phyloP scores from a whole-genome alignment of 371 early-diverging fungal species.

The Rhizopus stolonifer region DNA sequence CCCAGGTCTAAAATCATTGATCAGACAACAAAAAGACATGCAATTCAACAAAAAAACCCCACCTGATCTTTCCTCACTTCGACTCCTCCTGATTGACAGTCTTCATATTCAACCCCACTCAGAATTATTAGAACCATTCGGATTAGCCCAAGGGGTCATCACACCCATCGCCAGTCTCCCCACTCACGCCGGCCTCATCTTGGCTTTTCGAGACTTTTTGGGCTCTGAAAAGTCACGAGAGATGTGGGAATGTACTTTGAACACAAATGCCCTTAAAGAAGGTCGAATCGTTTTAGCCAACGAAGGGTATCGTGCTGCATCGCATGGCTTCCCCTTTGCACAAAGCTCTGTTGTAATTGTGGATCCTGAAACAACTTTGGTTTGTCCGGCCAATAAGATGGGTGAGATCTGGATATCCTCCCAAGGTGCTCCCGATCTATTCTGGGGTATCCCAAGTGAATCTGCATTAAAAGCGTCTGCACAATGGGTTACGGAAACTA shows the following conservation, averaged over 20 bases:
- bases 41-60: slow-evolving; percentile 57
- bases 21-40: slow-evolving; percentile 50
- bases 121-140: too few relatives aligned
- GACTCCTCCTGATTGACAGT: slow-evolving; percentile 70
- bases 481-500: too few relatives aligned
- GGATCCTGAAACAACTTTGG: slow-evolving; percentile 73
- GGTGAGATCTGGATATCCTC: slow-evolving; percentile 88
- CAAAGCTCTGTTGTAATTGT: slow-evolving; percentile 75
- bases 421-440: slow-evolving; percentile 73
- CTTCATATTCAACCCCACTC: slow-evolving; percentile 60
- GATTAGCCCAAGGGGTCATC: slow-evolving; percentile 60
- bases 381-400: slow-evolving; percentile 73
- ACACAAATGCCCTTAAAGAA: slow-evolving; percentile 53
- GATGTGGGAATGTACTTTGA: slow-evolving; percentile 56
- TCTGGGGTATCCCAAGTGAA: slow-evolving; percentile 83
- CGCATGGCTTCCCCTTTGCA: slow-evolving; percentile 67
- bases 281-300: slow-evolving; percentile 51
- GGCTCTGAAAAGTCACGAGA: slow-evolving; percentile 52
- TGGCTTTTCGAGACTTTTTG: slow-evolving; percentile 56
- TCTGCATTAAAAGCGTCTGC: slow-evolving; percentile 70
- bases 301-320: slow-evolving; percentile 26
- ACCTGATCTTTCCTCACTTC: slow-evolving; percentile 63
- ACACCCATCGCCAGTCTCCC: slow-evolving; percentile 72
- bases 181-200: slow-evolving; percentile 75
- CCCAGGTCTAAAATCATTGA: slow-evolving; percentile 57